Base-by-base conservation (phyloP, 495 filamentous ascomycete genomes). In the Trypethelium eluteriae region DNA sequence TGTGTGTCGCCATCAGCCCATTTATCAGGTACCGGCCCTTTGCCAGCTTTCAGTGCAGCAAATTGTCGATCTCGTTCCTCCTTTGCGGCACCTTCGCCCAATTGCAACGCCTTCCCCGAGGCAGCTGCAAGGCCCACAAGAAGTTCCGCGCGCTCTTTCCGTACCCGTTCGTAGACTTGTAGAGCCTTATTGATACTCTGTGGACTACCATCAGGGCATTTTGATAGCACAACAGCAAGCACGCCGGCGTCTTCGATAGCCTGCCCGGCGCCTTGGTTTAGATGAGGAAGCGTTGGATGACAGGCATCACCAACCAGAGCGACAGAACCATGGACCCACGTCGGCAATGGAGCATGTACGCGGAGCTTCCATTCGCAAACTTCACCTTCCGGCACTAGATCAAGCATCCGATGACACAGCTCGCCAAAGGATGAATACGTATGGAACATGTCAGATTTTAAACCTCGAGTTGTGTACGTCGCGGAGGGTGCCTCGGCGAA, bases 291-390 rank as follows among this genome's bases (percentile, higher is more conserved):
- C 38, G 88, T 92, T 2, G 89, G 87, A 74, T 92, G 88, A 75
- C 89, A 91, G 2, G 90, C 87, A 74, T 93, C 90, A 50, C 90
- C 89, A 18, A 93, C 77, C 2, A 93, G 84, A 25, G 88, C 88
- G n/a, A 84, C 82, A 57, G 73, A 79, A 3, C 85, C 85, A 65
- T 84, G 79, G 2, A 89, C 79, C 89, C 89, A 92, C 34, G 83
- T 90, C 0, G 84, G 83, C 34, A 93, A 79, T 0, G 85, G 84
- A 59, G 82, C 82, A 77, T 92, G 87, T 2, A 85, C 82, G 50
- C 89, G 84, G 47, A 93, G 79, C 74, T 89, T 88, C 89, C 89
- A 93, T 76, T 91, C 88, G 75, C 88, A 89, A 36, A 93, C 88
- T 69, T 90, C 88, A 46, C 86, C 88, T 47, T 92, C 90, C 2